Evolutionary conservation across 2,329 filamentous ascomycete genomes (phyloP), one percentile per base, ranked within the genome.

Genomic region (Colletotrichum noveboracense): DNA sequence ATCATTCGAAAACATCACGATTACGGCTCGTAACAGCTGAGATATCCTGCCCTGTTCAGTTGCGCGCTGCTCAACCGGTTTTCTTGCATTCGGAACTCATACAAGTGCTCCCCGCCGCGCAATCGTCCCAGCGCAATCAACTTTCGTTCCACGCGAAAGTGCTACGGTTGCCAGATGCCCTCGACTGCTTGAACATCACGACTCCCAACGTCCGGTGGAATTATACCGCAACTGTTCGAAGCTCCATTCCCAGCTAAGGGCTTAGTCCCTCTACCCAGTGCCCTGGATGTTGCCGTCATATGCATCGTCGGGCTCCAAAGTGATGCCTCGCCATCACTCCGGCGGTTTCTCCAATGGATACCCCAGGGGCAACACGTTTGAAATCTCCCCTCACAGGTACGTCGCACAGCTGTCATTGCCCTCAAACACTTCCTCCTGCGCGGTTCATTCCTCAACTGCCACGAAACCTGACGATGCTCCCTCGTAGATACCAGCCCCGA

Each of bases 311-410:
- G 48, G 64, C 83, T 87, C 86, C 84, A 93, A 92, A 88, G 94
- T 94, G 92, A 96, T 97, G 92, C 94, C 96, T 84, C 92, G 95
- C 88, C 95, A 98, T 89, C 91, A 94, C 83, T 87, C 88, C 77
- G 87, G 88, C 85, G 93, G 93, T 84, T 96, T 94, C 86, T 92
- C 93, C 78, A 98, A 97, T 88, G 96, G 95, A 83, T 96, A 96
- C 84, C 94, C 94, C 78, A 90, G 93, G 78, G 91, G 90, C 76
- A 93, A 93, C 82, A 94, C 94, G 61, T 96, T 98, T 83, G 95
- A 95, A 79, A 96, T 97, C 82, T 95, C 95, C 80, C 95, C 95
- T 79, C 95, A 98, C 85, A 94, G 95, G 94, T 98, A 91, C 82
- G 90, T 82, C 48, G 38, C 30, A 74, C 43, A 24, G 60, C 43